Conservation (phyloP, 495 filamentous ascomycete species). For the Glarea lozoyensis region DNA sequence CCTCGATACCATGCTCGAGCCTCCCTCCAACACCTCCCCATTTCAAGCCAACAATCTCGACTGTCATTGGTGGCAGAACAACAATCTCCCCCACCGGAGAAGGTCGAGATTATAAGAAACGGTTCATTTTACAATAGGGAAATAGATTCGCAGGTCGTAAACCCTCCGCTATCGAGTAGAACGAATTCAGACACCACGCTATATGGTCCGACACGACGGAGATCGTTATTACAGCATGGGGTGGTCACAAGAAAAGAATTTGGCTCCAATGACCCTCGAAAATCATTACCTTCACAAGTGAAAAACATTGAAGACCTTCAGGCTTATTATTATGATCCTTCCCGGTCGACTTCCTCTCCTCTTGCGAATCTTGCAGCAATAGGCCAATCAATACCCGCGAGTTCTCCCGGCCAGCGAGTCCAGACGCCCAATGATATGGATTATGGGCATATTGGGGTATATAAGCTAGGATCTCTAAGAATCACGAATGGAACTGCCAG, state of each 20-base stretch:
- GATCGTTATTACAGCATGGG: conserved; percentile 18
- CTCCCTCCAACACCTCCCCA: conserved; percentile 13
- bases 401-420: conserved; percentile 8
- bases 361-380: conserved; percentile 5
- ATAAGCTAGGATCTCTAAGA: conserved; percentile 48
- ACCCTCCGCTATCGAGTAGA: not conserved
- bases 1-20: conserved; percentile 3
- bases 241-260: conserved; percentile 15
- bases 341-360: conserved; percentile 1
- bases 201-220: conserved; percentile 15
- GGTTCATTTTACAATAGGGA: not conserved
- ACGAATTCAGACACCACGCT: conserved; percentile 12
- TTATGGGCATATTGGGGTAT: conserved; percentile 37
- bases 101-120: not conserved
- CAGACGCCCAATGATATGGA: conserved; percentile 18
- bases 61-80: conserved; percentile 17
- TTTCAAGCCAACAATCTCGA: conserved; percentile 5
- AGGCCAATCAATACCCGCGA: conserved; percentile 1
- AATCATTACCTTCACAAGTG: conserved; percentile 4
- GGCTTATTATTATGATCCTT: conserved; percentile 3
- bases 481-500: conserved; percentile 50
- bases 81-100: conserved; percentile 2
- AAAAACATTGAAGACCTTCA: not conserved
- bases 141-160: not conserved
- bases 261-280: not conserved